Percentiles rank a stretch among this genome's conserved stretches.
phyloP scores from a whole-genome alignment of 345 rosid species.

The Luvunga scandens region DNA sequence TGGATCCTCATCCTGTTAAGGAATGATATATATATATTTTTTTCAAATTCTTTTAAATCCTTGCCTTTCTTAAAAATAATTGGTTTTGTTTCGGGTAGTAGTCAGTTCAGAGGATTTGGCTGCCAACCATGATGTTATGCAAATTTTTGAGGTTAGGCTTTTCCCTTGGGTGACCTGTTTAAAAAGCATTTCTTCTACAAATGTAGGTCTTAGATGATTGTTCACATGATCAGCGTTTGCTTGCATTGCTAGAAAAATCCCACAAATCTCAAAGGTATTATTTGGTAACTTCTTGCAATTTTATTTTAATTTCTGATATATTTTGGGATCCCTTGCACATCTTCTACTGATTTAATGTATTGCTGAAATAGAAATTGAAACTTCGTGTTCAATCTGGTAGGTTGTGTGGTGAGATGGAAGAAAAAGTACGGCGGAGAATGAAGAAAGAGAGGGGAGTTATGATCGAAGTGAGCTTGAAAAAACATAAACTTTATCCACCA shows the following conservation, averaged over 20 bases:
- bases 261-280: constrained; percentile 73
- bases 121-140: constrained; percentile 99
- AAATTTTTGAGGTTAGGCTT: constrained; percentile 81
- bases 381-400: background rate
- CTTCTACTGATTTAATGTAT: background rate
- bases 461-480: background rate
- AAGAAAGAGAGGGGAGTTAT: background rate
- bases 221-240: constrained; percentile 66
- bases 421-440: background rate
- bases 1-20: constrained; percentile 94
- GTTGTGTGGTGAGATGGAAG: background rate
- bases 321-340: background rate
- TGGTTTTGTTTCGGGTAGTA: constrained; percentile 65
- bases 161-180: background rate
- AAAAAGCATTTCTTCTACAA: constrained; percentile 9
- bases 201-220: constrained; percentile 78
- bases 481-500: background rate
- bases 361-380: background rate
- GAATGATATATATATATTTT: constrained; percentile 22
- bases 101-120: constrained; percentile 95
- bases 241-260: constrained; percentile 83
- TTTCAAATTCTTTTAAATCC: background rate
- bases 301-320: background rate
- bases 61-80: constrained; percentile 1
- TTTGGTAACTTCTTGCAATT: background rate